Evolutionary conservation across 176 grass and related monocot genomes (phyloP), one percentile per base, ranked within the genome.

Genomic region (Avena atlantica): DNA sequence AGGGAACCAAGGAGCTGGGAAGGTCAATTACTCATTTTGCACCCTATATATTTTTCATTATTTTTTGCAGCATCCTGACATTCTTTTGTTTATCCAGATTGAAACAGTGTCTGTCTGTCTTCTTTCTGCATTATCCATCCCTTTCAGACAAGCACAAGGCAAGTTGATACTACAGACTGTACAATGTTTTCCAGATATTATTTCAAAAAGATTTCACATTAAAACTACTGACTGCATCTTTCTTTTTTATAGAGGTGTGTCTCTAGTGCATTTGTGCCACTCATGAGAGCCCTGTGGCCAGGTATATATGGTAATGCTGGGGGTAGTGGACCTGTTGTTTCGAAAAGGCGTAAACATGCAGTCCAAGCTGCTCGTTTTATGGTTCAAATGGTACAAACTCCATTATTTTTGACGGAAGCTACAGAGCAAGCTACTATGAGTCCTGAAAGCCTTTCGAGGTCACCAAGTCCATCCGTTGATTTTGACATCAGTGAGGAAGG

Each of bases 351-450:
- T 77, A 98, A 98, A 80, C 55, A 67, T 67, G 92, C 92, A 6
- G 77, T 86, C 47, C 87, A 91, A 87, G 94, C 83, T 86, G 87
- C 92, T 83, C 90, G 89, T 59, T 96, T 98, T 87, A 93, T 96
- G 94, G 81, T 98, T 71, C 97, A 96, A 91, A 98, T 98, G 94
- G 75, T 96, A 31, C 94, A 93, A 84, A 88, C 85, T 87, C 90
- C 89, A 70, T 81, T 96, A 23, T 93, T 99, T 74, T 88, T 72
- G 23, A 66, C 84, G 51, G 90, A 90, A 81, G 27, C 24, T 78
- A 49, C 24, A 8, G 89, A 93, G 50, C 81, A 95, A 49, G 45
- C 80, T 78, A 51, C 48, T 2, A 80, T 90, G 36, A 86, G 81
- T 85, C 85, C 87, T 87, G 87, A 66, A 88, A 93, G 67, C 82